Evolutionary conservation across 257 asterid genomes (phyloP).

Genomic region (Solanum commersonii): DNA sequence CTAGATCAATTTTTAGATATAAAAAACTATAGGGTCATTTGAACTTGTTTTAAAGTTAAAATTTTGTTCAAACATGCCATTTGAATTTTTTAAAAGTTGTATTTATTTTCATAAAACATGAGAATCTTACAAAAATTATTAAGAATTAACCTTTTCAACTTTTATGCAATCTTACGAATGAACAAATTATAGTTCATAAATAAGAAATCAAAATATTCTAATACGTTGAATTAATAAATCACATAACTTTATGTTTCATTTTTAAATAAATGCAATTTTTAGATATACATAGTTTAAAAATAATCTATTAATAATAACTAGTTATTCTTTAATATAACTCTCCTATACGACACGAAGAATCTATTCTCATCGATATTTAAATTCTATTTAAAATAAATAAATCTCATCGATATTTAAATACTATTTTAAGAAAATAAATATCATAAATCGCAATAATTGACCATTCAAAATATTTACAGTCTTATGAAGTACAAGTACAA

Average conservation of each 20-base stretch:
- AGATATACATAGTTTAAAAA: no score
- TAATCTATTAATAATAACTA: no score
- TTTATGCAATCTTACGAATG: background rate
- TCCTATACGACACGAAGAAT: accelerated
- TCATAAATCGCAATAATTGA: background rate
- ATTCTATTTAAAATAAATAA: background rate
- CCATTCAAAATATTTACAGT: background rate
- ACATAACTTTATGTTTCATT: background rate
- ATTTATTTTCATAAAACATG: background rate
- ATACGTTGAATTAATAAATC: background rate
- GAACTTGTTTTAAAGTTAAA: background rate
- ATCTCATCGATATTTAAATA: background rate
- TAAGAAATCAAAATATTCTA: background rate
- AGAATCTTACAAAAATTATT: no score
- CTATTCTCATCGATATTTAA: background rate
- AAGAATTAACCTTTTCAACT: background rate
- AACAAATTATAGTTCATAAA: no score
- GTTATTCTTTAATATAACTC: background rate
- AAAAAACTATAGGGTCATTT: background rate
- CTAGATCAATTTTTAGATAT: background rate
- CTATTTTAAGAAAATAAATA: background rate
- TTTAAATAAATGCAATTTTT: background rate
- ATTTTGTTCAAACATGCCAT: accelerated
- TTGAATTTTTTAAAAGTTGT: no score
- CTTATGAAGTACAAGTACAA: background rate